Evolutionary conservation across 2,329 filamentous ascomycete species (phyloP).

Genomic region (Hypocrella siamensis): DNA sequence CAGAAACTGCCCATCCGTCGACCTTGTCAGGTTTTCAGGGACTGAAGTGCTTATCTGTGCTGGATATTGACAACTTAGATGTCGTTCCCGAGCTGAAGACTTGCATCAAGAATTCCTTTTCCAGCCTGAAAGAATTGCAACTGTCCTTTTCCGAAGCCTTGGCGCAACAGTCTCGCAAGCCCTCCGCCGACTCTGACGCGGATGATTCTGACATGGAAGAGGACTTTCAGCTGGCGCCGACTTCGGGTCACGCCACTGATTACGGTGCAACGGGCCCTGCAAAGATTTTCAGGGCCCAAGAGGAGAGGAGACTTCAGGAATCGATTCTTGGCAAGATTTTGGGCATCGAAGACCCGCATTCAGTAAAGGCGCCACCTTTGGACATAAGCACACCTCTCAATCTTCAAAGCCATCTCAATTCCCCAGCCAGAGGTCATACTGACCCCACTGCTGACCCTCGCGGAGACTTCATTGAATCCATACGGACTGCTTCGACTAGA

Average conservation of each 20-base stretch:
- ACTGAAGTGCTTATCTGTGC: slow-evolving; percentile 34
- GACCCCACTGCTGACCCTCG: slow-evolving; percentile 10
- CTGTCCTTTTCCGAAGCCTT: slow-evolving; percentile 42
- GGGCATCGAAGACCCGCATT: slow-evolving; percentile 25
- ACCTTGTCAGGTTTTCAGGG: slow-evolving; percentile 42
- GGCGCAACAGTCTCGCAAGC: slow-evolving; percentile 23
- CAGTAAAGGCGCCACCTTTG: slow-evolving; percentile 19
- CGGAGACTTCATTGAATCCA: slow-evolving; percentile 13
- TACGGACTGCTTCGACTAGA: slow-evolving; percentile 25
- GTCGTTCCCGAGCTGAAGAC: slow-evolving; percentile 37
- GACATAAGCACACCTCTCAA: slow-evolving; percentile 9
- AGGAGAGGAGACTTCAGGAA: slow-evolving; percentile 40
- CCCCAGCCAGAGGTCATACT: slow-evolving; percentile 9
- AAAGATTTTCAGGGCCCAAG: slow-evolving; percentile 30
- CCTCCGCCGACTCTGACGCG: slow-evolving; percentile 20
- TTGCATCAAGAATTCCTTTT: slow-evolving; percentile 38
- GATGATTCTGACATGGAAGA: slow-evolving; percentile 39
- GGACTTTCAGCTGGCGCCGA: slow-evolving; percentile 32
- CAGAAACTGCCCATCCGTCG: slow-evolving; percentile 23
- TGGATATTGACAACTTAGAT: slow-evolving; percentile 46
- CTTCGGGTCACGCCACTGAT: slow-evolving; percentile 10
- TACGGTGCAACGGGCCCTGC: slow-evolving; percentile 25
- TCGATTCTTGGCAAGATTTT: slow-evolving; percentile 35
- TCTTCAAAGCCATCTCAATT: slow-evolving; percentile 5
- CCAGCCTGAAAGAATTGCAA: slow-evolving; percentile 36